Percentiles rank a stretch among this genome's conserved stretches.
Evolutionary conservation across 441 rosid genomes (phyloP).

Genomic region (Pelargonium australe): DNA sequence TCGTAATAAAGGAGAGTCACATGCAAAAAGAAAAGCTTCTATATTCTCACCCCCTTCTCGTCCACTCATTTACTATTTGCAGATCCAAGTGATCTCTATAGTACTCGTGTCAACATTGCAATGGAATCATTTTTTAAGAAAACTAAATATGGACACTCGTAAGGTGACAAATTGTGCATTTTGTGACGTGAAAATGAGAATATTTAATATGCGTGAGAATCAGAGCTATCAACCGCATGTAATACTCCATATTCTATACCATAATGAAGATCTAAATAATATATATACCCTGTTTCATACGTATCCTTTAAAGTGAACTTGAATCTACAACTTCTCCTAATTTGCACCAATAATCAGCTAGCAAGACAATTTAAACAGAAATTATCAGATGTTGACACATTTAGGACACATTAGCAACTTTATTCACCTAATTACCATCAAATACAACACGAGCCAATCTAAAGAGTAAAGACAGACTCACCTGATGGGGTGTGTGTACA

Average conservation of each 20-base stretch:
- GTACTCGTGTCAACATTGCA: neutral
- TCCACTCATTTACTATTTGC: neutral
- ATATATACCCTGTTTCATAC: too few species aligned
- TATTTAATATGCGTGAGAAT: slow-evolving; percentile 4
- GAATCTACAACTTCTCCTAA: neutral
- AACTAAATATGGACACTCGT: neutral
- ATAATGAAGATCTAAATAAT: too few species aligned
- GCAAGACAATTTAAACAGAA: neutral
- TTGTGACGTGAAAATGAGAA: neutral
- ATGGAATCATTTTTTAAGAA: neutral
- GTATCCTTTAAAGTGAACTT: neutral
- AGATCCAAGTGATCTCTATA: neutral
- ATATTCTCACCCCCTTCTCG: neutral
- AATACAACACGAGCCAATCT: slow-evolving; percentile 50
- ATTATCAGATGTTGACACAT: neutral
- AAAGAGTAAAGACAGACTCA: neutral
- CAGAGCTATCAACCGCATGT: neutral
- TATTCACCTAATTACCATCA: slow-evolving; percentile 34
- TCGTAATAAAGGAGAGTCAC: neutral
- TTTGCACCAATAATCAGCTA: neutral
- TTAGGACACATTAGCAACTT: neutral
- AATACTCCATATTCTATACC: too few species aligned
- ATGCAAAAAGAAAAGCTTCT: neutral
- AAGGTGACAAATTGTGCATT: neutral
- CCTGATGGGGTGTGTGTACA: neutral